phyloP scores from a whole-genome alignment of 1,284 basidiomycete species.

The Ganoderma meredithae region DNA sequence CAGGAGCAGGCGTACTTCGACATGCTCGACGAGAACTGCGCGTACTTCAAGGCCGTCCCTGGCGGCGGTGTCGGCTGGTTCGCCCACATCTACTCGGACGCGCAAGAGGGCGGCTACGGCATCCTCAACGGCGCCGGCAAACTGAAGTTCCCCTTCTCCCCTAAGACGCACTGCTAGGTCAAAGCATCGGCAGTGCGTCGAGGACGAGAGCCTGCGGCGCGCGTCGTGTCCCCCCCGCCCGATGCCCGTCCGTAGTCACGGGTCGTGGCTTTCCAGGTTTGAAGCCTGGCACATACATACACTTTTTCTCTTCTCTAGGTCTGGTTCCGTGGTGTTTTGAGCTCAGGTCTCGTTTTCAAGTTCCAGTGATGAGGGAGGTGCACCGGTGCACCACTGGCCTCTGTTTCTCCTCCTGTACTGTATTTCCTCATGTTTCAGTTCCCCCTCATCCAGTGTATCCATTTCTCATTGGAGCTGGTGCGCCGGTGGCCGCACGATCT shows the following conservation, averaged over 20 bases:
- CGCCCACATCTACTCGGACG: constrained; percentile 76
- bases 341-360: constrained; percentile 2
- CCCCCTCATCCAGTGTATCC: constrained; percentile 4
- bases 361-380: neutral
- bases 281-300: neutral
- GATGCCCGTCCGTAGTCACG: neutral
- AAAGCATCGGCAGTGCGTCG: neutral
- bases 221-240: neutral
- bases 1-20: constrained; percentile 72
- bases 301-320: neutral
- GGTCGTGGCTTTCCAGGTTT: neutral
- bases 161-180: constrained; percentile 43
- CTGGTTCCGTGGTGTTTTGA: neutral
- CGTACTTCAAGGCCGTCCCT: constrained; percentile 61
- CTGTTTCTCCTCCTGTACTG: neutral
- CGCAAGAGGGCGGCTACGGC: constrained; percentile 72
- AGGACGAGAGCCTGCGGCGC: neutral
- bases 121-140: constrained; percentile 56
- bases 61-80: constrained; percentile 82
- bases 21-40: constrained; percentile 68
- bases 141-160: constrained; percentile 62
- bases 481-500: neutral
- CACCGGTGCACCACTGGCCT: constrained; percentile 4
- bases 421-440: neutral
- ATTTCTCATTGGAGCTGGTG: constrained; percentile 1